Conservation (phyloP, 805 yeast genomes). For the Ogataea methanolica region DNA sequence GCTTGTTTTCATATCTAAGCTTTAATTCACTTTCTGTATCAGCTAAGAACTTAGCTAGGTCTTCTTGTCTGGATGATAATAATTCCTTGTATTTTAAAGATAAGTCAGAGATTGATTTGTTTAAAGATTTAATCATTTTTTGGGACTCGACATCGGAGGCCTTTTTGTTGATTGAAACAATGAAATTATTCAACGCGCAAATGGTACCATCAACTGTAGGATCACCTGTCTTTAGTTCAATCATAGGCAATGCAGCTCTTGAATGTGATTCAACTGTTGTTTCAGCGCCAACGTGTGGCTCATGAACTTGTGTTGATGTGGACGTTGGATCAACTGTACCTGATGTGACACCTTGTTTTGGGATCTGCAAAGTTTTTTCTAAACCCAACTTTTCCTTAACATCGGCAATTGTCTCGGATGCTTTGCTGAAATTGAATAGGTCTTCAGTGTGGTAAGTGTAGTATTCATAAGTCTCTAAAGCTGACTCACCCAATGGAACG, state of each 20-base stretch:
- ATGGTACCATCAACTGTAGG: constrained; percentile 32
- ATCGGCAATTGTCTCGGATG: constrained; percentile 27
- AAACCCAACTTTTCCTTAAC: constrained; percentile 35
- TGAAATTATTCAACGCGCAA: constrained; percentile 32
- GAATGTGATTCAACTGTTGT: constrained; percentile 9
- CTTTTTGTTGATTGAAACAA: constrained; percentile 24
- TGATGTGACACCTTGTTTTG: constrained; percentile 36
- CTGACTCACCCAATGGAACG: constrained; percentile 58
- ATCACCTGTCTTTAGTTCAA: constrained; percentile 29
- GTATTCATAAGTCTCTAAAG: constrained; percentile 46
- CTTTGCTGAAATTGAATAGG: constrained; percentile 13
- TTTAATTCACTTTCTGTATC: constrained; percentile 29
- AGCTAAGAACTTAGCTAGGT: constrained; percentile 19
- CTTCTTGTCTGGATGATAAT: constrained; percentile 15
- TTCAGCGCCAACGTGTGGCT: constrained; percentile 4
- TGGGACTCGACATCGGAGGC: constrained; percentile 18
- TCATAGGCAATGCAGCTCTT: constrained; percentile 23
- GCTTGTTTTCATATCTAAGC: constrained; percentile 30
- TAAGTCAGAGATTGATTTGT: constrained; percentile 16
- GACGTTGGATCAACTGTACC: constrained; percentile 25
- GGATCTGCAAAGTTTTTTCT: constrained; percentile 35
- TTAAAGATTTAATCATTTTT: constrained; percentile 19
- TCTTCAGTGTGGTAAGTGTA: constrained; percentile 23
- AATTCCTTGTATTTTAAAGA: constrained; percentile 19
- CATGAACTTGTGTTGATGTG: constrained; percentile 5